Base-by-base conservation (phyloP, 768 basidiomycete species). In the Terana coerulea region DNA sequence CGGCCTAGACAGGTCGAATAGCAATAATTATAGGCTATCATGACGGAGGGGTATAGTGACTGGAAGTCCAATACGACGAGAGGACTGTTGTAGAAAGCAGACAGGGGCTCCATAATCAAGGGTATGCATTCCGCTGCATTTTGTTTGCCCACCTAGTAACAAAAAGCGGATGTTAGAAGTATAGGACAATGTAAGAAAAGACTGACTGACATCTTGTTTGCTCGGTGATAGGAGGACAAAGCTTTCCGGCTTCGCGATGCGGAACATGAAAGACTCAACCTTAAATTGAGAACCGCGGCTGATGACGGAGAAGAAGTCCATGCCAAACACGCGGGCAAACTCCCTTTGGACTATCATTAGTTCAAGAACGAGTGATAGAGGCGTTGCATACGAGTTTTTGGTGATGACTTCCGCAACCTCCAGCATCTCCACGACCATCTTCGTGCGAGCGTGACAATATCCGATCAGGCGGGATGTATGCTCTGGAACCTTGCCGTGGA, bases 1-100 rank as follows among this genome's bases (percentile, higher is more conserved):
- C 95, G 82, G 9, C 97, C 97, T 26, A 99, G 75, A 66, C 95
- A 98, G 2, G 97, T 99, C 24, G 95, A 98, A 65, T 93, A 95
- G 62, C 91, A 93, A 66, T 93, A 93, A 66, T 98, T 98, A 71
- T 99, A 95, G 5, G 94, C 95, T 59, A 98, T 95, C 95, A 98
- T 98, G 53, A 98, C 75, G 0, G 94, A 97, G 0, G 97, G 97
- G 65, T 99, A 99, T 22, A 99, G 76, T 2, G 89, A 93, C 61
- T 97, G 92, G 65, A 98, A 99, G 66, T 99, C 97, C 49, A 99
- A 75, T 0, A 99, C 95, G 30, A 98, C 72, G 11, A 99, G 75
- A 3, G 97, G 97, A 58, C 88, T 88, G 35, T 83, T 88, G 68
- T 98, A 99, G 62, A 93, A 95, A 2, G 88, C 90, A 0, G 94